Conservation (phyloP, 768 basidiomycete genomes). For the Sporobolomyces pararoseus region DNA sequence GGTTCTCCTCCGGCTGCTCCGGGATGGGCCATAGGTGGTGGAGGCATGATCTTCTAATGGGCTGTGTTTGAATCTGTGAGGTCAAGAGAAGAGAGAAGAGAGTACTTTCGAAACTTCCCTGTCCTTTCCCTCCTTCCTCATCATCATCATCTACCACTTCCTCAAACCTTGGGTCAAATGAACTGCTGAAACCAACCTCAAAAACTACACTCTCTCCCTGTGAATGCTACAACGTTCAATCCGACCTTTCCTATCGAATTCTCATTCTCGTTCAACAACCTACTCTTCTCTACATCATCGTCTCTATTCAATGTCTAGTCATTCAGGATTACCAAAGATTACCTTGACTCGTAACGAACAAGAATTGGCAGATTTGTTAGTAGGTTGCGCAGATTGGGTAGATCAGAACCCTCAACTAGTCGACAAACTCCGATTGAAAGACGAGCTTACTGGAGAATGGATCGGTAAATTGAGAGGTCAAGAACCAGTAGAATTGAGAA, state of each 20-base stretch:
- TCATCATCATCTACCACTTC: background rate
- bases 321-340: slow-evolving; percentile 19
- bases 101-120: background rate
- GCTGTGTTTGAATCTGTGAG: background rate
- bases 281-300: background rate
- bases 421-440: slow-evolving; percentile 27
- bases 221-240: slow-evolving; percentile 2
- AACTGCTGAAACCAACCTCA: background rate
- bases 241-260: background rate
- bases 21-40: slow-evolving; percentile 18
- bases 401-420: slow-evolving; percentile 20
- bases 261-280: slow-evolving; percentile 15
- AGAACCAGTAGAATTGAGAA: slow-evolving; percentile 63
- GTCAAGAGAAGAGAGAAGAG: background rate
- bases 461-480: slow-evolving; percentile 57
- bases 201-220: background rate
- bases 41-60: background rate
- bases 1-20: slow-evolving; percentile 13
- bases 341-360: slow-evolving; percentile 28
- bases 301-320: background rate
- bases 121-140: background rate
- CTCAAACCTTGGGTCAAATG: background rate
- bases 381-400: slow-evolving; percentile 40
- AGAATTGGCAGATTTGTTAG: slow-evolving; percentile 25
- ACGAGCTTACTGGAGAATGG: slow-evolving; percentile 35